Base-by-base conservation (phyloP, 2,329 filamentous ascomycete genomes). In the Fusarium solani-melongenae region DNA sequence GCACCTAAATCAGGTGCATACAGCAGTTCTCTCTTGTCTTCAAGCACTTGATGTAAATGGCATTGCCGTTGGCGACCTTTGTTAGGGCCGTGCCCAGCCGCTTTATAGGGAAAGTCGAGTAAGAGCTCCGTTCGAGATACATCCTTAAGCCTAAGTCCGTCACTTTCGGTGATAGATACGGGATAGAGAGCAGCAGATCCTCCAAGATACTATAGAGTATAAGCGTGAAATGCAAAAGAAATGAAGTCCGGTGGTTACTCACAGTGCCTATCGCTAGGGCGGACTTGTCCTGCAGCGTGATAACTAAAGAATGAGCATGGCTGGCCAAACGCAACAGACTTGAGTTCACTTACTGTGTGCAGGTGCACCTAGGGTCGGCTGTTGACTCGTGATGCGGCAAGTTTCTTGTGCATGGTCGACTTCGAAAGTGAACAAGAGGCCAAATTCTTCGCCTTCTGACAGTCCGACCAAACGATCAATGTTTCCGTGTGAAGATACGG, bases 1-100 rank as follows among this genome's bases (percentile, higher is more conserved):
- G 59, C 31, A n/a, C 59, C 59, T n/a, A 62, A 9, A 17, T 62
- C 59, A 27, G 59, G 59, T 14, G 59, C 59, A 53, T 62, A 55
- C 11, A 62, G 34, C 6, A 62, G n/a, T 10, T 44, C 59, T 38
- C 33, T n/a, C 11, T 36, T 51, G 24, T 62, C 59, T 29, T 62
- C 59, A 9, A 62, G 44, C 11, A 62, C 24, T 34, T 62, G 59
- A 27, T 62, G 44, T 22, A 62, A 24, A 29, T 62, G 59, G 17
- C 59, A 62, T 53, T 62, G 59, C 15, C 22, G 59, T 44, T 62
- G 59, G 53, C 59, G 59, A 11, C 31, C 34, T 41, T 53, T 51
- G 44, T 62, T 53, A 9, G 59, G 44, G 14, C 59, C 59, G 17
- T 62, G 59, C 24, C 41, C 59, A 34, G 46, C n/a, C 33, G 59